Evolutionary conservation across 345 rosid species (phyloP), one percentile per base, ranked within the genome.

Genomic region (Streptanthus diversifolius): DNA sequence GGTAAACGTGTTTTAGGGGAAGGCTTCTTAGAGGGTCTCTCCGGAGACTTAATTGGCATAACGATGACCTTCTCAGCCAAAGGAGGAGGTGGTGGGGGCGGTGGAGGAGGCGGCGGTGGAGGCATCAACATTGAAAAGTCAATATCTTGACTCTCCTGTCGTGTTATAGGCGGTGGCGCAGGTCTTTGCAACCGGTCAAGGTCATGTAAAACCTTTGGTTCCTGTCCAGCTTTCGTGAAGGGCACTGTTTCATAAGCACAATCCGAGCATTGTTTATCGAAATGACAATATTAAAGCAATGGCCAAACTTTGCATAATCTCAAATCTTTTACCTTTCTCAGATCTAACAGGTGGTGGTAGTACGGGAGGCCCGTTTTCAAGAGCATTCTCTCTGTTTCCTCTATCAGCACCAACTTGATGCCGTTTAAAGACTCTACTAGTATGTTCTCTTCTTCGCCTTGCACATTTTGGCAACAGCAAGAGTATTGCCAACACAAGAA

Each of bases 341-440:
- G 55, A 74, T 74, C 82, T 88, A 74, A 40, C 80, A 59, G 82
- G 80, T 65, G 82, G 80, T 75, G 87, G 85, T 62, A 35, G 74
- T 51, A 25, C 82, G 6, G 74, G 62, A 68, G 87, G 72, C 39
- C 75, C 80, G 40, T 70, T 81, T 63, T 82, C 88, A 60, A 79
- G 73, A 51, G 78, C 72, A 67, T 81, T 84, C 72, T 84, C 92
- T 81, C 97, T 81, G 80, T 48, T 81, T 73, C 87, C 95, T 80
- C 75, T 83, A 65, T 83, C 81, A 52, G 80, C 90, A 81, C 88
- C 93, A 14, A 82, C 90, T 81, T 80, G 90, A 79, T 87, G 90
- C 71, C 64, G 73, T 82, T 85, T 89, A 68, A 81, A 82, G 74
- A 71, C 63, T 80, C 87, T 79, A 30, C 70, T 80, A 48, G 71